Base-by-base conservation (phyloP, 2,329 filamentous ascomycete genomes). In the Scedosporium dehoogii region DNA sequence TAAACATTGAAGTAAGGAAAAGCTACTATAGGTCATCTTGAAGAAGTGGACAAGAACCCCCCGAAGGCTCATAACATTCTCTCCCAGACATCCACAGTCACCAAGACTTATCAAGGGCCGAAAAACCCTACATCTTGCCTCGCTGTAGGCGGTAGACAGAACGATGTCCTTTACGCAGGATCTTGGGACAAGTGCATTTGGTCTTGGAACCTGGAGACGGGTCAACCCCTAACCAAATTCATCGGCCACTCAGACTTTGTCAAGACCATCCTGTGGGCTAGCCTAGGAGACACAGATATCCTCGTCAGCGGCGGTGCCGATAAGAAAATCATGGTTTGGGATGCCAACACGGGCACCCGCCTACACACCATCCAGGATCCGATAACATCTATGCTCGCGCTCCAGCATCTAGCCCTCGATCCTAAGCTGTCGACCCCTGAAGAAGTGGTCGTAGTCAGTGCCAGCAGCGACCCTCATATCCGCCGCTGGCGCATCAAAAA, bases 141-240 rank as follows among this genome's bases (percentile, higher is more conserved):
- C 29, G 85, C 89, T 16, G 78, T 91, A 42, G 86, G 84, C 55
- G 82, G 85, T 14, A 72, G 78, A 3, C 76, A 76, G 27, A 79
- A 78, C 64, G 74, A 73, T 59, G 88, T 81, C 1, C 71, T 97
- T 10, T 97, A 91, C 73, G 91, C 91, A 25, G 93, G 92, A 41
- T 94, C 88, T 64, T 99, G 94, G 94, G 93, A 99, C 76, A 96
- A 96, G 76, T 82, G 85, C 21, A 83, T 97, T 63, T 96, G 92
- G 87, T 89, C 88, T 38, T 97, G 91, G 89, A 81, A 90, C 68
- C 76, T 88, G 38, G 76, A 80, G 18, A 84, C 84, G 3, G 79
- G 78, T 53, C 72, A 78, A 33, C 75, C 78, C 1, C 78, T 77
- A n/a, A 81, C 77, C 65, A 86, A 80, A 66, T 92, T 87, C 67